Evolutionary conservation across 2,329 filamentous ascomycete genomes (phyloP).

Genomic region (Xylaria sp.): DNA sequence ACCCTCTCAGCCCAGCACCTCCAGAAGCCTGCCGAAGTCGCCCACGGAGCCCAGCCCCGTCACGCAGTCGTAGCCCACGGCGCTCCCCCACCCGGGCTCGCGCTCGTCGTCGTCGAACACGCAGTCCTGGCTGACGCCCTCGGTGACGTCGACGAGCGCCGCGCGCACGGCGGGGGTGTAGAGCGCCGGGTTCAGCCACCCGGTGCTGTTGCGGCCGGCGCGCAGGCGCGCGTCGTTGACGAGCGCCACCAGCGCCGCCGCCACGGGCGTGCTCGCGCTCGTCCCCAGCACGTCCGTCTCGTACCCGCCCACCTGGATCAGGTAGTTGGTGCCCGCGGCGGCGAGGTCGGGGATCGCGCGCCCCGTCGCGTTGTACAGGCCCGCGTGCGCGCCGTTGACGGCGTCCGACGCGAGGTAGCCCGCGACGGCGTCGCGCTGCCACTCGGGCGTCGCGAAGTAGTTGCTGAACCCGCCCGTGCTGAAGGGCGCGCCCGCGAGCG

Average conservation of each 20-base stretch:
- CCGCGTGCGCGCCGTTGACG: conserved; percentile 38
- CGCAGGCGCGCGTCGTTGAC: conserved; percentile 52
- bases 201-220: conserved; percentile 51
- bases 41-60: conserved; percentile 53
- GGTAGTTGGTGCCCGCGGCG: conserved; percentile 46
- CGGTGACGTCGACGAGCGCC: conserved; percentile 46
- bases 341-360: conserved; percentile 57
- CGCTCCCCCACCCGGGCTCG: conserved; percentile 48
- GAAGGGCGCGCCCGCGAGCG: conserved; percentile 25
- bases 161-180: conserved; percentile 44
- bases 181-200: conserved; percentile 56
- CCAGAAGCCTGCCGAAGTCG: conserved; percentile 38
- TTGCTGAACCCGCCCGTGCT: conserved; percentile 53
- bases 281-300: conserved; percentile 33
- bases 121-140: conserved; percentile 47
- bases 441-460: conserved; percentile 49
- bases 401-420: conserved; percentile 46
- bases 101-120: conserved; percentile 35
- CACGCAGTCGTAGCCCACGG: conserved; percentile 50
- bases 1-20: conserved; percentile 6
- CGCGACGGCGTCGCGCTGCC: conserved; percentile 47
- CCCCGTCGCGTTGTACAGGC: conserved; percentile 38
- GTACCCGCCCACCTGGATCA: conserved; percentile 42
- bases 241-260: conserved; percentile 57
- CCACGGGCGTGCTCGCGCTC: conserved; percentile 54